phyloP scores from a whole-genome alignment of 2,329 filamentous ascomycete species.

The Lachnellula willkommii region DNA sequence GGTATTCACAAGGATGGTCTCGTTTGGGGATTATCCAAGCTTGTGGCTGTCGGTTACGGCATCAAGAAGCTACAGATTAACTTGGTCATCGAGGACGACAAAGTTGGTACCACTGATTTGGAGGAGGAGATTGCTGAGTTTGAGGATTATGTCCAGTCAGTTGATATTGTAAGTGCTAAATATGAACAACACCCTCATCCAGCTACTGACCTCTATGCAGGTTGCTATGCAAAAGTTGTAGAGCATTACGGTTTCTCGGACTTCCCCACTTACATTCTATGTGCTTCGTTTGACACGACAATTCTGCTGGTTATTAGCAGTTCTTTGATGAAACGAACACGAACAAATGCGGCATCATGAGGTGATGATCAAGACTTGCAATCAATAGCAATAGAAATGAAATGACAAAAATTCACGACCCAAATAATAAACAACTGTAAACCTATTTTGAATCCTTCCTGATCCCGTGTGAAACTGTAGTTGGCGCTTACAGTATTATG shows the following conservation, averaged over 20 bases:
- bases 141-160: constrained; percentile 95
- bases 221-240: constrained; percentile 90
- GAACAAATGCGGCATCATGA: constrained; percentile 22
- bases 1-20: constrained; percentile 88
- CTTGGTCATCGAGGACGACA: constrained; percentile 95
- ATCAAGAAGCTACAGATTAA: constrained; percentile 99
- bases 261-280: constrained; percentile 11
- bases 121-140: constrained; percentile 78
- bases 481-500: not conserved
- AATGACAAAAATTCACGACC: constrained; percentile 18
- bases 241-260: constrained; percentile 31
- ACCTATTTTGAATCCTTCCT: not conserved
- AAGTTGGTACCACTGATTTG: constrained; percentile 81
- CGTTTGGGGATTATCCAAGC: constrained; percentile 88
- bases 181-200: constrained; percentile 7
- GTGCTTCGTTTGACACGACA: constrained; percentile 23
- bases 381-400: constrained; percentile 26
- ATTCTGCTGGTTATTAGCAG: constrained; percentile 20
- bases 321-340: constrained; percentile 14
- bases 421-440: not conserved
- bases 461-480: not conserved
- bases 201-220: constrained; percentile 29
- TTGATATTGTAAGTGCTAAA: constrained; percentile 61
- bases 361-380: constrained; percentile 22
- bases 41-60: constrained; percentile 89